Base-by-base conservation (phyloP, 2,329 filamentous ascomycete genomes). In the Phaeosphaeriaceae sp. region DNA sequence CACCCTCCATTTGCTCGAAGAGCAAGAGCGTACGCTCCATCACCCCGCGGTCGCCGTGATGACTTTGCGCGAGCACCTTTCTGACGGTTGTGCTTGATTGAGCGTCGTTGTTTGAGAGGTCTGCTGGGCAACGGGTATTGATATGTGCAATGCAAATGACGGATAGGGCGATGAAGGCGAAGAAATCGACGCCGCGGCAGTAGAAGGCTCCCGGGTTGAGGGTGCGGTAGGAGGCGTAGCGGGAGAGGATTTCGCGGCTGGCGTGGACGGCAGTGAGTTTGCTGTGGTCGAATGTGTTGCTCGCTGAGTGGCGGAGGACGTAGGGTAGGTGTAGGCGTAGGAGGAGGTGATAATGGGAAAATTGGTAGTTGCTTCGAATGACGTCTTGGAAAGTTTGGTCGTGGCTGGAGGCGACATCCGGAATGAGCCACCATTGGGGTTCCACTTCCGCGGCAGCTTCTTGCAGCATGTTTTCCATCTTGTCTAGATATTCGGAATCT, bases 401-500 rank as follows among this genome's bases (percentile, higher is more conserved):
- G 6, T 2, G 6, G 16, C 9, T 3, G 13, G 23, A 15, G 1
- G 16, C 16, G 38, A 60, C 32, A 17, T 53, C 40, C 6, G 63
- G 63, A 4, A 47, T 18, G 2, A 59, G 28, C 63, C 65, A 68
- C 61, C 62, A 68, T 26, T 60, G 46, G 6, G 51, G 26, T 8
- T 60, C 53, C 56, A 68, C 59, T 16, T 34, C 28, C 3, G 29
- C 34, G 0, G 63, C 54, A 3, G 56, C 55, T 3, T 54, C 39
- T 21, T 50, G 51, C 2, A 68, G 26, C 26, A 56, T 2, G 2
- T 18, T 12, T n/a, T 67, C 63, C n/a, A 65, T 48, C 3, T 52
- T 60, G 63, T 58, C 2, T 69, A 72, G 17, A 8, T 20, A 7
- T 5, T 20, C 7, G 16, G 13, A n/a, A 6, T 8, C 15, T 13